These are phyloP conservation scores for Fusarium sp. DNA, from an alignment of 2,329 filamentous ascomycete species.

Conservation along the genomic window DNA sequence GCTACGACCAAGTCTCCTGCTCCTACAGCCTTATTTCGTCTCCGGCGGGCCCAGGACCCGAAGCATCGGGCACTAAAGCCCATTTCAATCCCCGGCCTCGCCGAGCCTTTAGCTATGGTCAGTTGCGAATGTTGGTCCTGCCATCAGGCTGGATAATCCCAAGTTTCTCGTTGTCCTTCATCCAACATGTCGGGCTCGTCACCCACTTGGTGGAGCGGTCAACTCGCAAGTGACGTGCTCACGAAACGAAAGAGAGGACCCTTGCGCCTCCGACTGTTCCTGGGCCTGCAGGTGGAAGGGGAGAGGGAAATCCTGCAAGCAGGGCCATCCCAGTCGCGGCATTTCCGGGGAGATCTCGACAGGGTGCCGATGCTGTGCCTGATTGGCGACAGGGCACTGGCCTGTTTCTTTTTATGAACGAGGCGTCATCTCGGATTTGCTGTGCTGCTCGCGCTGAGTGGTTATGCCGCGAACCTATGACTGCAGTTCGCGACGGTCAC, in stretches of 20 bases:
- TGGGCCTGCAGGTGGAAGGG: neutral
- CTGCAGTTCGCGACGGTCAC: neutral
- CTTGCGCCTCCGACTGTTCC: slow-evolving; percentile 6
- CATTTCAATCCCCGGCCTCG: slow-evolving; percentile 26
- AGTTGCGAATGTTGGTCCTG: neutral
- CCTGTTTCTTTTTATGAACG: slow-evolving; percentile 16
- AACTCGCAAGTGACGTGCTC: slow-evolving; percentile 22
- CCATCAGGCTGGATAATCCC: neutral
- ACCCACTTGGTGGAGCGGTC: slow-evolving; percentile 5
- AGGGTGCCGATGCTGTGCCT: slow-evolving; percentile 19
- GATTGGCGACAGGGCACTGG: slow-evolving; percentile 30
- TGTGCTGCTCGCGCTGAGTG: slow-evolving; percentile 7
- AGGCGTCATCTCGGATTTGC: neutral
- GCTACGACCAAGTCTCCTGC: slow-evolving; percentile 6
- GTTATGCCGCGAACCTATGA: neutral
- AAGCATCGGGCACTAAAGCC: slow-evolving; percentile 18
- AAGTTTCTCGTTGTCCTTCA: neutral
- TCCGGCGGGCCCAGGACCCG: neutral
- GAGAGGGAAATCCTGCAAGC: slow-evolving; percentile 1
- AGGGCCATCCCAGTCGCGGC: slow-evolving; percentile 43
- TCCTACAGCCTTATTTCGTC: slow-evolving; percentile 23
- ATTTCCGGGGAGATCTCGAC: slow-evolving; percentile 40
- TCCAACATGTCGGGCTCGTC: slow-evolving; percentile 1
- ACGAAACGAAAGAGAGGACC: slow-evolving; percentile 26
- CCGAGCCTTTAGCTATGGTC: slow-evolving; percentile 23